Percentiles rank a stretch among this genome's conserved stretches.
Evolutionary conservation across 768 basidiomycete genomes (phyloP).

Genomic region (Paxillus rubicundulus): DNA sequence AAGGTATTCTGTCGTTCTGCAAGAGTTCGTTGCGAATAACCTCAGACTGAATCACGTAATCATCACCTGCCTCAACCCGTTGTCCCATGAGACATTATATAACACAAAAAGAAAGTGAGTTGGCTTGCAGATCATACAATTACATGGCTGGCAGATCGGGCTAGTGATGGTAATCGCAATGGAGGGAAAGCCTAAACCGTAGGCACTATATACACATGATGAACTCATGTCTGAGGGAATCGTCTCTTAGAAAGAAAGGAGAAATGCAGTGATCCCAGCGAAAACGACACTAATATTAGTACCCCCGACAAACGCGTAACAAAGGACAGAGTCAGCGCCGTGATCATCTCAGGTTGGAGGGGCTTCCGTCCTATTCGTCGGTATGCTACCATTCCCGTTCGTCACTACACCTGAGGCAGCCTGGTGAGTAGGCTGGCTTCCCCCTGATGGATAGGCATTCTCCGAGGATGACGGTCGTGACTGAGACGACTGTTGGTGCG

Average conservation of each 20-base stretch:
- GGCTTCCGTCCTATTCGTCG: conserved; percentile 42
- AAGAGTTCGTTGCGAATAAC: conserved; percentile 2
- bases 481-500: conserved; percentile 34
- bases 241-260: conserved; percentile 25
- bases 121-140: conserved; percentile 6
- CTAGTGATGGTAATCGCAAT: conserved; percentile 15
- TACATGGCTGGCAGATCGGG: conserved; percentile 15
- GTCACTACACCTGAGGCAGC: conserved; percentile 32
- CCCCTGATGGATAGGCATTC: conserved; percentile 48
- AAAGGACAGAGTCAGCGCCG: conserved; percentile 2
- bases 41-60: conserved; percentile 25
- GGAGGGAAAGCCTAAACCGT: conserved; percentile 6
- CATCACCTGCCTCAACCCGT: too few relatives aligned
- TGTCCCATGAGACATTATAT: not conserved
- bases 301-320: conserved; percentile 11
- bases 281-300: conserved; percentile 17
- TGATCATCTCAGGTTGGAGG: conserved; percentile 34
- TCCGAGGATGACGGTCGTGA: conserved; percentile 65
- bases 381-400: conserved; percentile 41
- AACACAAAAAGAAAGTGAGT: not conserved
- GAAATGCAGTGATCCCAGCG: conserved; percentile 22
- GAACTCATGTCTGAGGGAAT: conserved; percentile 17
- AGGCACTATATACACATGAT: conserved; percentile 31
- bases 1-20: not conserved
- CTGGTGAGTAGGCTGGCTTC: conserved; percentile 32